Evolutionary conservation across 257 asterid species (phyloP), one percentile per base, ranked within the genome.

Genomic region (Echites panduratus): DNA sequence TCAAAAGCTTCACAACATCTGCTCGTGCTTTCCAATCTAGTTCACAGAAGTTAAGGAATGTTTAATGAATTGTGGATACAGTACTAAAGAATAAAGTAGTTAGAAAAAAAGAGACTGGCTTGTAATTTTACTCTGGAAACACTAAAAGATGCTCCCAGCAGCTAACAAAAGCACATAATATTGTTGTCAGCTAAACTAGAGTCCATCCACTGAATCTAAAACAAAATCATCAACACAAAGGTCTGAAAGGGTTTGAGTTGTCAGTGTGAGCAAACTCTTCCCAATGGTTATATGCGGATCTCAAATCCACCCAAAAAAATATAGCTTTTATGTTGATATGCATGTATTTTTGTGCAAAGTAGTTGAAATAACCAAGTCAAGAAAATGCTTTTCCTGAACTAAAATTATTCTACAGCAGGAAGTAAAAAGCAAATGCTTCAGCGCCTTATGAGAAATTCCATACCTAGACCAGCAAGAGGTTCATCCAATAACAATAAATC

Each of bases 401-500:
- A 7, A 53, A 43, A 40, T 53, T 24, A n/a, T 53, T 59, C 29
- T 41, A 61, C 43, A 50, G 20, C 4, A 50, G 32, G 35, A 68
- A 70, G 63, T 71, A 69, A 78, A 54, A 67, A 50, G n/a, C 27
- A 68, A 67, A 69, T 56, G 65, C 54, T 38, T 19, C 66, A 41
- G 67, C 17, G 19, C 40, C 22, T 22, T 40, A 59, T 32, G 41
- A n/a, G 24, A 4, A 40, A 71, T 32, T 38, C 14, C 87, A 14
- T 94, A 94, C 99, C 98, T 80, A 94, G 92, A 75, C 99, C 99
- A 83, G 98, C 98, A 79, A 94, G 99, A 80, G 99, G 99, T 85
- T 94, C 98, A 64, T 91, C 98, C 87, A 91, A 79, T 84, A 90
- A 76, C 82, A 94, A 80, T 64, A 94, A 85, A 76, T 86, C 89